phyloP scores from a whole-genome alignment of 768 basidiomycete species.

The Mycena pura region DNA sequence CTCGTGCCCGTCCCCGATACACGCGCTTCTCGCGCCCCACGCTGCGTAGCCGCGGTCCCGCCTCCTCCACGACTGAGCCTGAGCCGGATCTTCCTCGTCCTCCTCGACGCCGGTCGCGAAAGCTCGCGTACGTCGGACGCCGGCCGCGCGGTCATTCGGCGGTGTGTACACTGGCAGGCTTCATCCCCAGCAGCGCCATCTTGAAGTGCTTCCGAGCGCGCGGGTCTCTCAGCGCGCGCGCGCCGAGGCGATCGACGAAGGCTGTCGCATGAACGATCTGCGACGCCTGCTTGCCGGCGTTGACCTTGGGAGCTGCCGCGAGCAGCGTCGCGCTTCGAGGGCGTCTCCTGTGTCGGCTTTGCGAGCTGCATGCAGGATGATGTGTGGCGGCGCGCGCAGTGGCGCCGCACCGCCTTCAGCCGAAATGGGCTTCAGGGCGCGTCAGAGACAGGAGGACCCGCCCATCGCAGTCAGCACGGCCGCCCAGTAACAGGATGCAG shows the following conservation, averaged over 20 bases:
- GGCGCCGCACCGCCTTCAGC: not conserved
- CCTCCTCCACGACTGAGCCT: constrained; percentile 29
- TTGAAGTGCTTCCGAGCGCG: constrained; percentile 87
- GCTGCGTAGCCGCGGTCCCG: constrained; percentile 62
- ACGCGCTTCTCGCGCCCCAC: constrained; percentile 21
- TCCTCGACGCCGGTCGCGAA: constrained; percentile 69
- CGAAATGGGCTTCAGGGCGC: not conserved
- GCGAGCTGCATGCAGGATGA: constrained; percentile 22
- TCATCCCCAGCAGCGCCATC: constrained; percentile 82
- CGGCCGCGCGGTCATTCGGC: constrained; percentile 67
- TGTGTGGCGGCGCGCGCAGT: constrained; percentile 20
- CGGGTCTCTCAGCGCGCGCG: constrained; percentile 55
- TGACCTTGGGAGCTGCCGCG: constrained; percentile 48
- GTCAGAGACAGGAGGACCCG: too few species aligned
- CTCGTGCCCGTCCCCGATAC: constrained; percentile 68
- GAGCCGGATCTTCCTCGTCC: constrained; percentile 46
- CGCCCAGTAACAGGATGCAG: too few species aligned
- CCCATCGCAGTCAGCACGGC: too few species aligned
- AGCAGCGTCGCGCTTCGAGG: constrained; percentile 45
- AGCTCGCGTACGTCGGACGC: constrained; percentile 76
- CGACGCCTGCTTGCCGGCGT: constrained; percentile 65
- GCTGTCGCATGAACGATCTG: constrained; percentile 81
- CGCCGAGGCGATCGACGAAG: constrained; percentile 75
- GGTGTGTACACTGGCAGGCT: constrained; percentile 88
- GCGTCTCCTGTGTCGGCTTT: constrained; percentile 1